Evolutionary conservation across 2,329 filamentous ascomycete genomes (phyloP).

Genomic region (Stemphylium vesicarium): DNA sequence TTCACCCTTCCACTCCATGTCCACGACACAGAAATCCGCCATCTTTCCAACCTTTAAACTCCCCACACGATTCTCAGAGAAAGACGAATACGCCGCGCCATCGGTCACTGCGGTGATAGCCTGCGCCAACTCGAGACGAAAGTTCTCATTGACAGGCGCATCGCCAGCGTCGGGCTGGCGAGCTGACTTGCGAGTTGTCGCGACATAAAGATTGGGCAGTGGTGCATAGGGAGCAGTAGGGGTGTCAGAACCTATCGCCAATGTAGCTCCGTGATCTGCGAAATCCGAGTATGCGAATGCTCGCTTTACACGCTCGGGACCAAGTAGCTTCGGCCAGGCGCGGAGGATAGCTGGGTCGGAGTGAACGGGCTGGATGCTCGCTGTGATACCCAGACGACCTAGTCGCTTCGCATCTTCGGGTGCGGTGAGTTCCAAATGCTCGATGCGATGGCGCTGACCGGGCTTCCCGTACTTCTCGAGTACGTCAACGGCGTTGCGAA

Average conservation of each 20-base stretch:
- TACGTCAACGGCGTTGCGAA: conserved; percentile 64
- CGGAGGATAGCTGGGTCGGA: conserved; percentile 73
- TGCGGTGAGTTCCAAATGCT: conserved; percentile 67
- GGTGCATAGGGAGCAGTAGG: conserved; percentile 65
- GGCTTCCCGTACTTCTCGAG: conserved; percentile 55
- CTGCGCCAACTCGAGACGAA: conserved; percentile 60
- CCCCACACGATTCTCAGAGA: conserved; percentile 62
- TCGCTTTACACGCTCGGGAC: conserved; percentile 59
- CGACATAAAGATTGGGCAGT: conserved; percentile 64
- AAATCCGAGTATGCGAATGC: conserved; percentile 71
- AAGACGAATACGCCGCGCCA: conserved; percentile 65
- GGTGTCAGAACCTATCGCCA: conserved; percentile 66
- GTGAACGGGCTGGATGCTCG: conserved; percentile 92
- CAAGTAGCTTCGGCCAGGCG: conserved; percentile 66
- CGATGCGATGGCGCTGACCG: conserved; percentile 65
- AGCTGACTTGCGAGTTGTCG: conserved; percentile 63
- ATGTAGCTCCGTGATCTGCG: conserved; percentile 57
- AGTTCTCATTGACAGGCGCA: conserved; percentile 59
- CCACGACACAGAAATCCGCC: conserved; percentile 65
- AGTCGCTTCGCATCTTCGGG: conserved; percentile 63
- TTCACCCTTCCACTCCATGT: conserved; percentile 58
- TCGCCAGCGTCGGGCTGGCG: conserved; percentile 53
- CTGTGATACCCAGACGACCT: conserved; percentile 70
- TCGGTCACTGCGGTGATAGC: conserved; percentile 61
- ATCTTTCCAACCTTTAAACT: conserved; percentile 59